These are phyloP conservation scores for Gnaphalium uliginosum DNA, from an alignment of 129 eudicot genomes.

Conservation along the genomic window DNA sequence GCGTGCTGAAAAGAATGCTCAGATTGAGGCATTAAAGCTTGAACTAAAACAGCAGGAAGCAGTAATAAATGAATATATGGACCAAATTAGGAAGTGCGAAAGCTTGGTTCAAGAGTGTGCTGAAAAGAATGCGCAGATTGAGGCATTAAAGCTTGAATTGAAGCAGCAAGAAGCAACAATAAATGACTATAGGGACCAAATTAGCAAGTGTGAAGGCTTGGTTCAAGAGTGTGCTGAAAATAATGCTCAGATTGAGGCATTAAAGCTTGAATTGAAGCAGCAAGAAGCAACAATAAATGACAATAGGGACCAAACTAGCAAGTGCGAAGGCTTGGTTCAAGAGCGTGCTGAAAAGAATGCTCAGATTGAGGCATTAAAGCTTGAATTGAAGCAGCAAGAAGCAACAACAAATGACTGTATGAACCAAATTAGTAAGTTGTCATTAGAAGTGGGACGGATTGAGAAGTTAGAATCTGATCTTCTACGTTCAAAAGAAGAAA, in stretches of 20 bases:
- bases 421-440: constrained; percentile 39
- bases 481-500: constrained; percentile 46
- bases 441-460: constrained; percentile 47
- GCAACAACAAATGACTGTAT: neutral
- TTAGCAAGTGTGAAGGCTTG: constrained; percentile 70
- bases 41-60: constrained; percentile 17
- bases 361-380: neutral
- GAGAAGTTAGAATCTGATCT: constrained; percentile 55
- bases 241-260: constrained; percentile 28
- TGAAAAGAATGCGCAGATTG: constrained; percentile 49
- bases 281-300: constrained; percentile 24
- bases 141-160: neutral
- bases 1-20: constrained; percentile 60
- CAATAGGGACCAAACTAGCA: constrained; percentile 33
- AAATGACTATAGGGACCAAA: constrained; percentile 20
- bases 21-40: constrained; percentile 3
- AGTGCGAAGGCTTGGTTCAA: constrained; percentile 83
- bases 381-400: constrained; percentile 20
- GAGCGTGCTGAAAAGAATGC: constrained; percentile 70
- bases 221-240: constrained; percentile 81
- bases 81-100: constrained; percentile 60
- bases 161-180: constrained; percentile 22
- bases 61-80: neutral
- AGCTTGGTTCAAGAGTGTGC: constrained; percentile 80
- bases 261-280: neutral